Evolutionary conservation across 192 early-diverging fungal genomes (phyloP), one percentile per base, ranked within the genome.

Genomic region (Backusella sp.): DNA sequence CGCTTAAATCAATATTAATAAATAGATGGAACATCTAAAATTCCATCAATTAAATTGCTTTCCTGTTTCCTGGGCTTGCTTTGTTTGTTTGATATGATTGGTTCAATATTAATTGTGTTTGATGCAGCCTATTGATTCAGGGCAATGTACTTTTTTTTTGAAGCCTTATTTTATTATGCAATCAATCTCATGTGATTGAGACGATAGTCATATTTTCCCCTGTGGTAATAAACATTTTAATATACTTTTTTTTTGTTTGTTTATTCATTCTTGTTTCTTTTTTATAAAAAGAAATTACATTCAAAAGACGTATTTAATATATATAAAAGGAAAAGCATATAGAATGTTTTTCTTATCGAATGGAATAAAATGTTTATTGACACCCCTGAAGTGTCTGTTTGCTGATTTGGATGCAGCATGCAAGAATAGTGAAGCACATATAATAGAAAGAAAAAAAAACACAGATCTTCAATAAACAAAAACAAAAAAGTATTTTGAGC

Each of bases 161-260:
- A 42, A 21, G 19, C 42, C 11, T 15, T 72, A 14, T 72, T n/a
- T 70, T 35, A 6, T 32, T 28, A 41, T 72, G 70, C 56, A 62
- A 14, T 62, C 8, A 28, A 11, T 26, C n/a, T 62, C 56, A 62
- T 62, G 56, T 62, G 56, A 62, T 62, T 62, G 56, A 62, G 56
- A 62, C 56, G 56, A 62, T 62, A 62, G 56, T 62, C 23, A 62
- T 62, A 62, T 23, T 62, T 59, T 62, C 56, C 23, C 56, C 56
- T 28, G 56, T 26, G 26, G 12, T 62, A 26, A 62, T 62, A 62
- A 62, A 62, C 56, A 62, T 28, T 62, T 62, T 62, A 62, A 62
- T 62, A 62, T 26, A 62, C 21, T 32, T 42, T 32, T 52, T 72
- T 42, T 72, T 52, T 34, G 70, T 46, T 23, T 49, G 12, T 21